Evolutionary conservation across 495 filamentous ascomycete species (phyloP).

Genomic region (Penicillium argentinense): DNA sequence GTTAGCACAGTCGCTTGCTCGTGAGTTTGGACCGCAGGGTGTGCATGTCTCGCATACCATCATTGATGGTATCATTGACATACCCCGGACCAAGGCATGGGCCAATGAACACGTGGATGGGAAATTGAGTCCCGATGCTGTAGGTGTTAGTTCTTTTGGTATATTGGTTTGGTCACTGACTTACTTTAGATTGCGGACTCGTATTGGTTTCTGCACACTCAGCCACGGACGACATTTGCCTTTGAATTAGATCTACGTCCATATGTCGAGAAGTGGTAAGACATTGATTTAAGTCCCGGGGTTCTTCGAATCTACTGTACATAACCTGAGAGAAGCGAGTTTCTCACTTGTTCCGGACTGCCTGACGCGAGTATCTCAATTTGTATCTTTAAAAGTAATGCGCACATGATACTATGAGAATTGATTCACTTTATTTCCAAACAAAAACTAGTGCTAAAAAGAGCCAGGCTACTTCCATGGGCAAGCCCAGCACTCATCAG

Average conservation of each 20-base stretch:
- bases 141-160: constrained; percentile 39
- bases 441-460: no score
- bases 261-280: constrained; percentile 53
- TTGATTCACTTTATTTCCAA: no score
- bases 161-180: background rate
- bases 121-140: constrained; percentile 64
- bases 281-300: no score
- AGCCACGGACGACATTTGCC: constrained; percentile 64
- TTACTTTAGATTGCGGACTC: constrained; percentile 64
- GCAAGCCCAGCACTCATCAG: no score
- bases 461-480: no score
- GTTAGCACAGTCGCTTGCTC: constrained; percentile 64
- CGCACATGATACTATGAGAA: no score
- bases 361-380: no score
- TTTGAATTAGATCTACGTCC: constrained; percentile 70
- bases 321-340: no score
- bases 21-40: constrained; percentile 75
- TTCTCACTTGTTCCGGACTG: no score
- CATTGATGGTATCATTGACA: constrained; percentile 76
- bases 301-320: no score
- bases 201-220: constrained; percentile 73
- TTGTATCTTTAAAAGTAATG: no score
- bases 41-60: constrained; percentile 75
- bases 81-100: constrained; percentile 57
- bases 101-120: constrained; percentile 56